Evolutionary conservation across 2,329 filamentous ascomycete species (phyloP).

Genomic region (Cladosporium colombiae): DNA sequence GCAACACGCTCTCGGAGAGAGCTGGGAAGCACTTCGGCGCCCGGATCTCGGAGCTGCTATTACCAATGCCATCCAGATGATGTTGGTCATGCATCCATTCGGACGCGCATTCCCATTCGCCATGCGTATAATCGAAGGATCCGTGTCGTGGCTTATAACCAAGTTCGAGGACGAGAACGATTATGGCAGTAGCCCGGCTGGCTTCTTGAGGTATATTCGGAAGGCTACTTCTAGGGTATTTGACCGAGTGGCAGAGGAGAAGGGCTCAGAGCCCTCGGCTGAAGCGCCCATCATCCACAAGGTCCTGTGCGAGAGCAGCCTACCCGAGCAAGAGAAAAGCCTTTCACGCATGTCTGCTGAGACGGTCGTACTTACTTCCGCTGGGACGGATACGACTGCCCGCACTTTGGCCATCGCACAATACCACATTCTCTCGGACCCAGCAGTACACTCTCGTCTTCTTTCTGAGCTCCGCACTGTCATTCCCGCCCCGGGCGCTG

Average conservation of each 20-base stretch:
- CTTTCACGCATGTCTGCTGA: constrained; percentile 42
- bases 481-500: constrained; percentile 21
- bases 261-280: neutral
- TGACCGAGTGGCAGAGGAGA: neutral
- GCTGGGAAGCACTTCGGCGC: constrained; percentile 6
- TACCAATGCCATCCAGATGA: neutral
- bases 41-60: neutral
- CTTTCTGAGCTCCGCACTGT: constrained; percentile 40
- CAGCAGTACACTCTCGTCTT: constrained; percentile 37
- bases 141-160: neutral
- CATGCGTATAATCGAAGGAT: neutral
- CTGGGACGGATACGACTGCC: constrained; percentile 48
- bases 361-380: constrained; percentile 48
- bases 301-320: neutral
- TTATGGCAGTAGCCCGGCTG: neutral
- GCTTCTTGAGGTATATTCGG: neutral
- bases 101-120: neutral
- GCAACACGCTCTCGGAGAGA: constrained; percentile 5
- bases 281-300: neutral
- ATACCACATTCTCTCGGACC: constrained; percentile 43
- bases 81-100: neutral
- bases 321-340: neutral
- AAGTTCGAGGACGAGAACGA: neutral
- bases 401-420: constrained; percentile 45
- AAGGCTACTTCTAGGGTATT: neutral